Evolutionary conservation across 2,329 filamentous ascomycete genomes (phyloP).

Genomic region (Ophiostoma sp.): DNA sequence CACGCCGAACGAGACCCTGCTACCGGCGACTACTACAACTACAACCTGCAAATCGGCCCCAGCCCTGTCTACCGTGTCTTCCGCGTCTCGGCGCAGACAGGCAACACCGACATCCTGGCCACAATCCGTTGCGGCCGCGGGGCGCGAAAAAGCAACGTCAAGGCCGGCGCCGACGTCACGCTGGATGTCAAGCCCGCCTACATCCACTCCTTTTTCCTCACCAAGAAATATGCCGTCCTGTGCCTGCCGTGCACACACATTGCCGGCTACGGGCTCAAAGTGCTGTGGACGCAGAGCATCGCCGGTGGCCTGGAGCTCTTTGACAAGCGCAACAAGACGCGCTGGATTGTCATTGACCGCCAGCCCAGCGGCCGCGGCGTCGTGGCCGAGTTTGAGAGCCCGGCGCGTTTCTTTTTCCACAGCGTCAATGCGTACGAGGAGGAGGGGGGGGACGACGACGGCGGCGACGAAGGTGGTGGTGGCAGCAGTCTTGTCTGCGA

Average conservation of each 20-base stretch:
- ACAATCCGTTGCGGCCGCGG: conserved; percentile 33
- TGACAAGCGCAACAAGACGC: conserved; percentile 50
- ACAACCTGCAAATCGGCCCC: conserved; percentile 63
- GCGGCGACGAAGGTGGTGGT: no score
- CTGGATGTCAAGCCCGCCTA: conserved; percentile 53
- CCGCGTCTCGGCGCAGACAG: conserved; percentile 53
- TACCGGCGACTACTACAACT: conserved; percentile 76
- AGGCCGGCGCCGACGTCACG: not conserved
- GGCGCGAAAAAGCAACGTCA: not conserved
- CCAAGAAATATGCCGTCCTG: conserved; percentile 63
- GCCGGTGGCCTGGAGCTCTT: conserved; percentile 63
- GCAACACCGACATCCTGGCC: conserved; percentile 65
- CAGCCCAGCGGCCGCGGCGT: conserved; percentile 48
- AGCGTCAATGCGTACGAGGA: conserved; percentile 69
- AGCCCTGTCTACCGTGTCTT: conserved; percentile 64
- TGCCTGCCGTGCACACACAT: conserved; percentile 66
- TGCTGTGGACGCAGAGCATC: conserved; percentile 62
- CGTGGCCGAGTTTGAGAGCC: conserved; percentile 61
- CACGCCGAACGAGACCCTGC: conserved; percentile 66
- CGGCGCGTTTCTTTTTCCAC: conserved; percentile 74
- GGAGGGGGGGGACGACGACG: conserved; percentile 45
- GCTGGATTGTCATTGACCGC: conserved; percentile 73
- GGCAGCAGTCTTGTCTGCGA: conserved; percentile 61
- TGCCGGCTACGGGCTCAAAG: conserved; percentile 50
- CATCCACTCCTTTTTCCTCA: conserved; percentile 77